Evolutionary conservation across 768 basidiomycete species (phyloP).

Genomic region (Daedaleopsis sinensis): DNA sequence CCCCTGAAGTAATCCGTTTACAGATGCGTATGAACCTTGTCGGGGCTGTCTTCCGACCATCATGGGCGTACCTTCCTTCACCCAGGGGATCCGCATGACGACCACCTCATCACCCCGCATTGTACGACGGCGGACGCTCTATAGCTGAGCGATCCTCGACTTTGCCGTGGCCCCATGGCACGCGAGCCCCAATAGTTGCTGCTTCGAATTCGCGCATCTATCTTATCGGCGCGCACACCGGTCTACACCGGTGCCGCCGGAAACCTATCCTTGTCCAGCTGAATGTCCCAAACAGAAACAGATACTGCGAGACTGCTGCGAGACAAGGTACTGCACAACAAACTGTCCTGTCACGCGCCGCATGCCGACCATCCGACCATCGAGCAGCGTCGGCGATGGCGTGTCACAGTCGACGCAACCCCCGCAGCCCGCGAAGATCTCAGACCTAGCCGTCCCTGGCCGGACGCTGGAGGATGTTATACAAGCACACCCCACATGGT

Average conservation of each 20-base stretch:
- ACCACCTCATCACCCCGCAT: too few species aligned
- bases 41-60: too few species aligned
- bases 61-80: too few species aligned
- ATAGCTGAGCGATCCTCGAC: background rate
- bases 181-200: too few species aligned
- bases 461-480: conserved; percentile 3
- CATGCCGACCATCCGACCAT: background rate
- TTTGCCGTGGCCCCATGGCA: too few species aligned
- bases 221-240: conserved; percentile 7
- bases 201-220: background rate
- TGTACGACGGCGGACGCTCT: too few species aligned
- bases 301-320: too few species aligned
- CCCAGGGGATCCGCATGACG: background rate
- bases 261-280: background rate
- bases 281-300: background rate
- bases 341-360: too few species aligned
- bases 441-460: background rate
- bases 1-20: too few species aligned
- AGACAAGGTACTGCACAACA: too few species aligned
- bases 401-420: background rate
- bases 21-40: too few species aligned
- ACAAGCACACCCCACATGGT: conserved; percentile 11
- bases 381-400: background rate
- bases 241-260: conserved; percentile 4
- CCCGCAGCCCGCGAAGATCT: conserved; percentile 3